Evolutionary conservation across 345 rosid genomes (phyloP), one percentile per base, ranked within the genome.

Genomic region (Populus tremula): DNA sequence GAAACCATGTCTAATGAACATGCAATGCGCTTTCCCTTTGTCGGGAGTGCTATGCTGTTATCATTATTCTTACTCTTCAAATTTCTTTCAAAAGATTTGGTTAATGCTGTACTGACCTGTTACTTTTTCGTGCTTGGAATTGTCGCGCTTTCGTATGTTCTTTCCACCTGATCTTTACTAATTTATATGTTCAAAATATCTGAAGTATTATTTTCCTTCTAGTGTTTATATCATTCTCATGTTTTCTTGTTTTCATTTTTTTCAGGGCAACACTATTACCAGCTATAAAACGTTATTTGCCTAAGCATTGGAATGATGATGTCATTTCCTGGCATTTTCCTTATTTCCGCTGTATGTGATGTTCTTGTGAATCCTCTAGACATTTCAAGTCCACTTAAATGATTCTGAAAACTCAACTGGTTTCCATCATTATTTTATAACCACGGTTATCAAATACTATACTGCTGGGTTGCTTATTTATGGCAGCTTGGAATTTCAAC

Each of bases 1-100:
- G 98, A 96, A 86, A 92, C 97, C 1, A 92, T 96, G 99, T 96
- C 98, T 14, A 92, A 89, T 54, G 97, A 96, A 69, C 99, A 96
- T 83, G 99, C 99, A 7, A 96, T 96, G 99, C 97, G 98, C 78
- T 94, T 96, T 82, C 99, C 99, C 1, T 89, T 96, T 77, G 93
- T 96, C 72, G 99, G 99, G 79, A 96, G 99, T 86, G 98, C 99
- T 23, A 89, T 96, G 98, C 85, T 96, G 84, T 78, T 96, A 62
- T 96, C 99, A 8, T 88, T 96, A 79, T 93, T 96, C 89, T 87
- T 96, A 77, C 90, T 96, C 78, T 94, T 96, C 91, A 96, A 96
- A 86, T 96, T 94, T 86, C 89, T 94, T 74, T 92, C 97, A 0
- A 94, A 96, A 85, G 97, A 96, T 82, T 78, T 96, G 93, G 98